These are phyloP conservation scores for Microbotryum violaceum DNA, from an alignment of 1,284 basidiomycete genomes.

Conservation along the genomic window DNA sequence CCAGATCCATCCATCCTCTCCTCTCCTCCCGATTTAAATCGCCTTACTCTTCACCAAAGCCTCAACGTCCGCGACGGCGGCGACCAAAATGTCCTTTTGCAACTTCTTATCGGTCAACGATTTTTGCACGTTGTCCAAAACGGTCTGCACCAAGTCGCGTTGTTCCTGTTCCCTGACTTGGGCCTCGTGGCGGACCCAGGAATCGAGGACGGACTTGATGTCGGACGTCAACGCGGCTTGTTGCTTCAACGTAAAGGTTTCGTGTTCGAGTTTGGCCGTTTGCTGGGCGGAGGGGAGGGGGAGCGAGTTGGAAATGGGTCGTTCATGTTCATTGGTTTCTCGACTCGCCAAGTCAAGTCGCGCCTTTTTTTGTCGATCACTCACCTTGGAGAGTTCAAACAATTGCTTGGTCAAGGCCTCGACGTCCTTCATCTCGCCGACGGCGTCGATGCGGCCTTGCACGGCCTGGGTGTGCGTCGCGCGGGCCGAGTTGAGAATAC, in stretches of 20 bases:
- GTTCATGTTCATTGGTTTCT: too few species aligned
- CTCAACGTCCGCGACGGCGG: slow-evolving; percentile 84
- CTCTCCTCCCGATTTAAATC: too few species aligned
- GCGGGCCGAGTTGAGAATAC: slow-evolving; percentile 73
- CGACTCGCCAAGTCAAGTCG: too few species aligned
- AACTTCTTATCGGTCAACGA: slow-evolving; percentile 81
- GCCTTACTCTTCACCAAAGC: slow-evolving; percentile 30
- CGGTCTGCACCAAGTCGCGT: slow-evolving; percentile 73
- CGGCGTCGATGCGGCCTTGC: slow-evolving; percentile 81
- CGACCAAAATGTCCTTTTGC: slow-evolving; percentile 80
- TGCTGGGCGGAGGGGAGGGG: too few species aligned
- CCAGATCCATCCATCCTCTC: too few species aligned
- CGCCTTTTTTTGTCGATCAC: too few species aligned
- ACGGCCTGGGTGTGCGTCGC: slow-evolving; percentile 88
- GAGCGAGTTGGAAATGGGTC: too few species aligned
- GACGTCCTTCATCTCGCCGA: slow-evolving; percentile 89
- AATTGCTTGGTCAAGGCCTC: slow-evolving; percentile 81
- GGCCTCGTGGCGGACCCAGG: slow-evolving; percentile 96
- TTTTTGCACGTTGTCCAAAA: slow-evolving; percentile 79
- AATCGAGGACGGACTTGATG: slow-evolving; percentile 90
- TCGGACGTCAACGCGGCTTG: slow-evolving; percentile 78
- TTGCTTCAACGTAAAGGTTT: slow-evolving; percentile 85
- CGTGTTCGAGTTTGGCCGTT: slow-evolving; percentile 82
- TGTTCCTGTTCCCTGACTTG: slow-evolving; percentile 95
- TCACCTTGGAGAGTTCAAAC: slow-evolving; percentile 86